Evolutionary conservation across 1,284 basidiomycete genomes (phyloP).

Genomic region (Laetiporus sulphureus): DNA sequence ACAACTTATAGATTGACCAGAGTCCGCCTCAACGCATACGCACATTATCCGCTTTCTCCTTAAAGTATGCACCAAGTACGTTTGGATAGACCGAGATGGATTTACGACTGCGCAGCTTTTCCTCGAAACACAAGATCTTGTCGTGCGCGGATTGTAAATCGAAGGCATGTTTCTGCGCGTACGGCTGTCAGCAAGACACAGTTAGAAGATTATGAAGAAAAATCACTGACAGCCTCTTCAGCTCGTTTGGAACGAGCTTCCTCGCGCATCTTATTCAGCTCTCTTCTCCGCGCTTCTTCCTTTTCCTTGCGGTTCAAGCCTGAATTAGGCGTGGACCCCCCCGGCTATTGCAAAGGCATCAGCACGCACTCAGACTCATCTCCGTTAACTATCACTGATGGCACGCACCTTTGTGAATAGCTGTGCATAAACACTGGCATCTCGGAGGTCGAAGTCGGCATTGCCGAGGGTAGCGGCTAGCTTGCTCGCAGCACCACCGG

Average conservation of each 20-base stretch:
- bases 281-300: constrained; percentile 61
- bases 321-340: constrained; percentile 49
- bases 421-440: constrained; percentile 54
- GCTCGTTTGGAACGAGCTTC: constrained; percentile 56
- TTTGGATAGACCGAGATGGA: constrained; percentile 61
- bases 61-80: constrained; percentile 56
- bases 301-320: constrained; percentile 53
- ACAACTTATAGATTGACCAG: too few species aligned
- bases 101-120: constrained; percentile 38
- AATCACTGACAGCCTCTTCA: constrained; percentile 42
- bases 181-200: too few species aligned
- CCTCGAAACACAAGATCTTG: constrained; percentile 62
- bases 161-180: constrained; percentile 46
- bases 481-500: constrained; percentile 27
- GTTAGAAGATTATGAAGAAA: constrained; percentile 1
- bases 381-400: too few species aligned
- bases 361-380: too few species aligned
- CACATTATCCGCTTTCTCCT: too few species aligned
- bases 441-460: constrained; percentile 58
- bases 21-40: too few species aligned
- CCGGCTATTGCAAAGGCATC: too few species aligned
- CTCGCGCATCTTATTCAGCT: constrained; percentile 64
- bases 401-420: constrained; percentile 62
- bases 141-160: constrained; percentile 66
- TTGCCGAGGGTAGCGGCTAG: constrained; percentile 31